These are phyloP conservation scores for Filosporella fistucella DNA, from an alignment of 495 filamentous ascomycete genomes.

Conservation along the genomic window DNA sequence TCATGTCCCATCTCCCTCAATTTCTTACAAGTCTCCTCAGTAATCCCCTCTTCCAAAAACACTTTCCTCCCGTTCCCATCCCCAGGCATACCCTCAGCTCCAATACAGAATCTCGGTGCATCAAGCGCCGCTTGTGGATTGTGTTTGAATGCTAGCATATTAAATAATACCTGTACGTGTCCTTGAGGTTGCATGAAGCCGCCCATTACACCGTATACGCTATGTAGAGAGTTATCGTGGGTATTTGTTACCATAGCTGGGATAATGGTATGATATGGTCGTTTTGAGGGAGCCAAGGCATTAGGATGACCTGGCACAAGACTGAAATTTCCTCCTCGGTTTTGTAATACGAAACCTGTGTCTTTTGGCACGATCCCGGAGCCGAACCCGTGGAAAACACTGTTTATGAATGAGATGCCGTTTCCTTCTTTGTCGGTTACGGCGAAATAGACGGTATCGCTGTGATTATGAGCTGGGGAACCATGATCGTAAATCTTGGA, in stretches of 20 bases:
- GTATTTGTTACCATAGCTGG: constrained; percentile 82
- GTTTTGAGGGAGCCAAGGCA: constrained; percentile 70
- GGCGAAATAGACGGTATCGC: constrained; percentile 92
- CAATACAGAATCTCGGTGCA: constrained; percentile 81
- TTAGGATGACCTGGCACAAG: constrained; percentile 70
- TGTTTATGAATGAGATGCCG: constrained; percentile 94
- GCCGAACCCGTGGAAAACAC: constrained; percentile 89
- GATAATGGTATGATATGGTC: constrained; percentile 98
- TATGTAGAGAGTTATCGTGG: constrained; percentile 66
- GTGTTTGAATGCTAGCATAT: constrained; percentile 81
- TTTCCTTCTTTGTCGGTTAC: constrained; percentile 78
- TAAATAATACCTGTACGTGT: constrained; percentile 90
- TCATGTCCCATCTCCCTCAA: constrained; percentile 68
- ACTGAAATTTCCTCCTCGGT: constrained; percentile 83
- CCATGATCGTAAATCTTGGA: constrained; percentile 56
- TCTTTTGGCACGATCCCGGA: constrained; percentile 75
- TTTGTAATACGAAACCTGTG: constrained; percentile 91
- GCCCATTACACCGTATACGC: constrained; percentile 93
- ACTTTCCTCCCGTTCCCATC: constrained; percentile 51
- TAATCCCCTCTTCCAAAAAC: constrained; percentile 82
- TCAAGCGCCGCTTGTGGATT: constrained; percentile 88
- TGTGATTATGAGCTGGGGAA: constrained; percentile 59
- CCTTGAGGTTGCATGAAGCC: constrained; percentile 99
- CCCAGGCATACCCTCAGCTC: constrained; percentile 57
- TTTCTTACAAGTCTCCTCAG: constrained; percentile 57